phyloP scores from a whole-genome alignment of 2,329 filamentous ascomycete species.

The Cladorrhinum sp. region DNA sequence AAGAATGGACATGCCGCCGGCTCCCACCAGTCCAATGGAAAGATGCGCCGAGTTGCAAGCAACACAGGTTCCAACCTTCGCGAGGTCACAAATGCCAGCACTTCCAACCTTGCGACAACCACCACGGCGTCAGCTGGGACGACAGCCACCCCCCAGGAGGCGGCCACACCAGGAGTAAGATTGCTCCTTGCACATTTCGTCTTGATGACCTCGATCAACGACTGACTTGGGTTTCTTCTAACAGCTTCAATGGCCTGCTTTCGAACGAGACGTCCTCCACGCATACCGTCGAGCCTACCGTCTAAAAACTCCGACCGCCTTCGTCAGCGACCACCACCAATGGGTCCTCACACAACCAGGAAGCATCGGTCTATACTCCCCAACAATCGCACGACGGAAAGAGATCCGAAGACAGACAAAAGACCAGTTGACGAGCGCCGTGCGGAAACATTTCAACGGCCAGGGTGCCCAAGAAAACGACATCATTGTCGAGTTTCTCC shows the following conservation, averaged over 20 bases:
- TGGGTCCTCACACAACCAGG: constrained; percentile 58
- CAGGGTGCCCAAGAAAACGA: constrained; percentile 78
- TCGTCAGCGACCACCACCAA: constrained; percentile 61
- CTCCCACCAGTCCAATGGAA: constrained; percentile 44
- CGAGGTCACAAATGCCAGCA: constrained; percentile 41
- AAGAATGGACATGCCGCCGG: constrained; percentile 38
- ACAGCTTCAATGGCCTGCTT: constrained; percentile 64
- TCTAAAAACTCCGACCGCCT: constrained; percentile 67
- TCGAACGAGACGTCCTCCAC: constrained; percentile 66
- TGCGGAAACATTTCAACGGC: constrained; percentile 81
- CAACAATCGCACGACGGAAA: constrained; percentile 68
- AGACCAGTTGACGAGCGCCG: constrained; percentile 66
- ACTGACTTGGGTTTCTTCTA: neutral
- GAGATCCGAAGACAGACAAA: constrained; percentile 65
- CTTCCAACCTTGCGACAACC: constrained; percentile 22
- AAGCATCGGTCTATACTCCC: constrained; percentile 68
- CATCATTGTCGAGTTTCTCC: constrained; percentile 75
- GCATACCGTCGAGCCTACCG: constrained; percentile 72
- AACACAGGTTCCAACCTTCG: constrained; percentile 47
- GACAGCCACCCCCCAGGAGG: constrained; percentile 21
- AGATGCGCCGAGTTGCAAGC: constrained; percentile 55
- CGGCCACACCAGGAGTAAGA: constrained; percentile 25
- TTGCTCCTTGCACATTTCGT: neutral
- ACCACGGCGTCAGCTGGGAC: constrained; percentile 31
- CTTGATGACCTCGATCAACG: neutral